These are phyloP conservation scores for Rhodosporidiobolus sp. DNA, from an alignment of 768 basidiomycete species.

Conservation along the genomic window DNA sequence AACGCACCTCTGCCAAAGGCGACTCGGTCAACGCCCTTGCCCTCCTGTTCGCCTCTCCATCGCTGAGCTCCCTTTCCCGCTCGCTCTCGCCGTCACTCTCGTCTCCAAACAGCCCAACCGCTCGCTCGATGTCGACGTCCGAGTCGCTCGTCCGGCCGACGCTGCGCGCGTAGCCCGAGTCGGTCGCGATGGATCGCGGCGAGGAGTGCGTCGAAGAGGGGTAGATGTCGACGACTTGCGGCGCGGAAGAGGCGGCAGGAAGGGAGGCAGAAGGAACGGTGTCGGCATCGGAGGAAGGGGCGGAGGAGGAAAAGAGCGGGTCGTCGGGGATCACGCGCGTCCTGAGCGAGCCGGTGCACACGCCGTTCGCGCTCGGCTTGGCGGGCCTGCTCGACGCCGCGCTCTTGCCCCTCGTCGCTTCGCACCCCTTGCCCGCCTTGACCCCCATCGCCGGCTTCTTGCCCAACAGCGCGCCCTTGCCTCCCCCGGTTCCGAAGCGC, in stretches of 20 bases:
- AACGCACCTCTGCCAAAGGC: slow-evolving; percentile 31
- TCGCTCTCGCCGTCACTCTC: slow-evolving; percentile 18
- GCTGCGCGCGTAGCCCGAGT: slow-evolving; percentile 32
- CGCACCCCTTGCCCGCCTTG: not conserved
- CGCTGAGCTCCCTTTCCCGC: not conserved
- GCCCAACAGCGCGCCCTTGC: not conserved
- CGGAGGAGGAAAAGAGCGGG: not conserved
- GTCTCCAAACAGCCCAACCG: not conserved
- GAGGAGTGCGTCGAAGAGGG: not conserved
- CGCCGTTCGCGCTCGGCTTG: slow-evolving; percentile 8
- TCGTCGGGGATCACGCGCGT: slow-evolving; percentile 30
- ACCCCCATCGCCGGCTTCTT: not conserved
- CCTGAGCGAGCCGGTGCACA: slow-evolving; percentile 28
- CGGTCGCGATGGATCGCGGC: not conserved
- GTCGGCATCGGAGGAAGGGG: not conserved
- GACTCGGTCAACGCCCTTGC: slow-evolving; percentile 32
- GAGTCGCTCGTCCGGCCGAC: slow-evolving; percentile 3
- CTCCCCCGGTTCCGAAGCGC: not conserved
- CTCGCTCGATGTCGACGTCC: not conserved
- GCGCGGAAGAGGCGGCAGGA: not conserved
- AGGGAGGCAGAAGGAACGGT: not conserved
- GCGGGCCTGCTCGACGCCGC: not conserved
- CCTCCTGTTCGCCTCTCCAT: slow-evolving; percentile 4
- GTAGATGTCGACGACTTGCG: not conserved
- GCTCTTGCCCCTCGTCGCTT: not conserved